Conservation (phyloP, 2,329 filamentous ascomycete genomes). For the Periconia digitata region DNA sequence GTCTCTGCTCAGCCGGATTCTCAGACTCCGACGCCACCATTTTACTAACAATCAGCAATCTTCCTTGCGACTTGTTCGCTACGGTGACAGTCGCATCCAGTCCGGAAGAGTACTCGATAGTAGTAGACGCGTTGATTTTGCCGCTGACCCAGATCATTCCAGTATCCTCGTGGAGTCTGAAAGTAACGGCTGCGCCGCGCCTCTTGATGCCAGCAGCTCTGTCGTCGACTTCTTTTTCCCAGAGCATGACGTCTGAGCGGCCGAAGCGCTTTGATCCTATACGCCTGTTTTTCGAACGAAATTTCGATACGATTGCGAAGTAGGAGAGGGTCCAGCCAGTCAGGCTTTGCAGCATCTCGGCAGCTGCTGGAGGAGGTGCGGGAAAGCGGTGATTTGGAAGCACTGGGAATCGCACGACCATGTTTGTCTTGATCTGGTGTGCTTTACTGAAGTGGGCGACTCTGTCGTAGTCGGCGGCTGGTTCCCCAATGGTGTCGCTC, state of each 20-base stretch:
- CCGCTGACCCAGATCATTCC: conserved; percentile 8
- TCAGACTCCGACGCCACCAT: conserved; percentile 14
- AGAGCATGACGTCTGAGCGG: conserved; percentile 16
- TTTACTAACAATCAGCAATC: conserved; percentile 9
- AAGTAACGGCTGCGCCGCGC: conserved; percentile 7
- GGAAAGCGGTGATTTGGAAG: conserved; percentile 8
- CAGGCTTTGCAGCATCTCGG: conserved; percentile 11
- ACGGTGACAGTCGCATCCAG: conserved; percentile 12
- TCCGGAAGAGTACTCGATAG: not conserved
- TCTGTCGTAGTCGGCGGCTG: conserved; percentile 13
- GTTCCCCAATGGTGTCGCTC: conserved; percentile 15
- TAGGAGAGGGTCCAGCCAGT: conserved; percentile 20
- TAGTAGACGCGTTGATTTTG: conserved; percentile 1
- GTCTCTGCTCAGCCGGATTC: not conserved
- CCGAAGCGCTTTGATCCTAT: conserved; percentile 14
- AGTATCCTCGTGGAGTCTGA: conserved; percentile 12
- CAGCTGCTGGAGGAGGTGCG: conserved; percentile 12
- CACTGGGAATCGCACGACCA: conserved; percentile 13
- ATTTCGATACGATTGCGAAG: conserved; percentile 13
- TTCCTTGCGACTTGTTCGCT: conserved; percentile 10
- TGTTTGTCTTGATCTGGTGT: conserved; percentile 5
- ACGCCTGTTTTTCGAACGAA: conserved; percentile 12
- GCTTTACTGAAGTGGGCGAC: conserved; percentile 12
- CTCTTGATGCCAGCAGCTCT: not conserved
- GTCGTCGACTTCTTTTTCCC: conserved; percentile 15